Percentiles rank a stretch among this genome's conserved stretches.
Conservation (phyloP, 305 asterid species). For the Fraxinus ornus region DNA sequence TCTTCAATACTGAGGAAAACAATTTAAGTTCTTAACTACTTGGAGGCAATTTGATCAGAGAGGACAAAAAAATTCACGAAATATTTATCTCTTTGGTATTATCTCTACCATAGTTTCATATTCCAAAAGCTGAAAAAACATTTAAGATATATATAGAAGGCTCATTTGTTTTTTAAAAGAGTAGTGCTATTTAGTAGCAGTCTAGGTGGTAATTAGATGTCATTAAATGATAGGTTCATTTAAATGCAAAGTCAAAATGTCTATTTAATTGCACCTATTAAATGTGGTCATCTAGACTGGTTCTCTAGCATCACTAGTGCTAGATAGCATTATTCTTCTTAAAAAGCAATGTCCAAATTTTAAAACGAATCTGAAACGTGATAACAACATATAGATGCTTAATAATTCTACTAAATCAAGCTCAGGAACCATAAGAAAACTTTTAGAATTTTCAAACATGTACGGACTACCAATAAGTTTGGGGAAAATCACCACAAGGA, state of each 20-base stretch:
- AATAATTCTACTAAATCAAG: not conserved
- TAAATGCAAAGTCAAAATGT: too few relatives aligned
- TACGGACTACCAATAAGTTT: not conserved
- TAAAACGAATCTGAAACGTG: not conserved
- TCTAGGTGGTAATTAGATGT: too few relatives aligned
- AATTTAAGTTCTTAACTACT: conserved; percentile 18
- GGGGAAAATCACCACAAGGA: not conserved
- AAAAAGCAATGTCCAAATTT: not conserved
- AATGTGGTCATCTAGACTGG: too few relatives aligned
- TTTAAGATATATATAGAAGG: not conserved
- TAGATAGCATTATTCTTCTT: too few relatives aligned
- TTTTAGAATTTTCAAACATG: not conserved
- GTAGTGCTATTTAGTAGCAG: too few relatives aligned
- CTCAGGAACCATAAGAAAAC: not conserved
- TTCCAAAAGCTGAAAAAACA: conserved; percentile 5
- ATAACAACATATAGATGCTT: not conserved
- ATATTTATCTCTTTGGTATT: not conserved
- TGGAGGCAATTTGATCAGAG: not conserved
- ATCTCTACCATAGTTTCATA: not conserved
- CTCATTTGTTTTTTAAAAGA: conserved; percentile 15
- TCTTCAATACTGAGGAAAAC: conserved; percentile 63
- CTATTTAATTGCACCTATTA: too few relatives aligned
- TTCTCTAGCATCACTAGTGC: too few relatives aligned
- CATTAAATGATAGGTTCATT: too few relatives aligned
- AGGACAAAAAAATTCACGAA: not conserved